Base-by-base conservation (phyloP, 768 basidiomycete species). In the Phaffia tasmanica region DNA sequence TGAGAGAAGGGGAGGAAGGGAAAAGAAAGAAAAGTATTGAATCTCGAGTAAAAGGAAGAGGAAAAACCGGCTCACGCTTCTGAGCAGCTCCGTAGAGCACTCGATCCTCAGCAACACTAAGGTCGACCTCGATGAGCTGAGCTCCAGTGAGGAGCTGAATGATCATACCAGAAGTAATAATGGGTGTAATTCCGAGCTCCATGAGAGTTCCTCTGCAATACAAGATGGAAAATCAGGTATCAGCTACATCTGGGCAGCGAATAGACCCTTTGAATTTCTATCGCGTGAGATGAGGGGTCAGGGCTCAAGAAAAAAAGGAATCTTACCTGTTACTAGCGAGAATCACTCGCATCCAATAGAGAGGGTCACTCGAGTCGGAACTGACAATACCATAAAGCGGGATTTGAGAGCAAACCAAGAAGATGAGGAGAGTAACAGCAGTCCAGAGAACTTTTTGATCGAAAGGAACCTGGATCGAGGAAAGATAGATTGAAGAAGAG, bases 321-420 rank as follows among this genome's bases (percentile, higher is more conserved):
- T 51, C 67, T 42, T 3, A 68, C 67, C 67, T 84, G 80, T 98
- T 98, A 8, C 91, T 95, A 27, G 95, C 94, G 69, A 99, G 84
- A 79, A 99, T 98, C 80, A 94, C 94, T 79, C 94, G 89, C 87
- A 97, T 92, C 95, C 94, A 98, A 81, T 95, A 97, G 53, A 99
- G 85, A 18, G 95, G 95, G 80, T 99, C 94, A 63, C 91, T 91
- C 71, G 92, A 95, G 82, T 99, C 94, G 68, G 92, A 95, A 32
- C 91, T 95, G 86, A 97, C 94, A 84, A 99, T 98, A 70, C 95
- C 95, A 78, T 98, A 99, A 57, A 99, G 83, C 7, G 95, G 95
- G 42, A 98, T 94, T 80, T 98, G 95, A 30, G 93, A 97, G 82
- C 94, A 98, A 70, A 98, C 94, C 75, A 99, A 79, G 88, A 97